phyloP scores from a whole-genome alignment of 129 eudicot genomes.

The Ambrosia trifida region DNA sequence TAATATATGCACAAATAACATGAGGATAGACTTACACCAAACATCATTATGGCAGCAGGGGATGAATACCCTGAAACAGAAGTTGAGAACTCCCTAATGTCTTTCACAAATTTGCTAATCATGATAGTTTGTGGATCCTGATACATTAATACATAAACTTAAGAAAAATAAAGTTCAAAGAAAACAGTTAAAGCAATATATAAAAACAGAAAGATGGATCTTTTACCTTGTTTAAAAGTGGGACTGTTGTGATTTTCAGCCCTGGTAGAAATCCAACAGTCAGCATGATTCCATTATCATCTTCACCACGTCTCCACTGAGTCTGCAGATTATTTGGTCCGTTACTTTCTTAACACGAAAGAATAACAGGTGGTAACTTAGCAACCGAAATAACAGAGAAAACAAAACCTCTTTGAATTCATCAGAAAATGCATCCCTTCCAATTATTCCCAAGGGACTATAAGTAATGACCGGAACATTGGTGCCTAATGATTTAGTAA shows the following conservation, averaged over 20 bases:
- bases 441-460: slow-evolving; percentile 60
- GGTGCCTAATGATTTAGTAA: slow-evolving; percentile 56
- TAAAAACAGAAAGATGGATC: neutral
- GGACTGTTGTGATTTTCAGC: slow-evolving; percentile 55
- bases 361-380: neutral
- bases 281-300: slow-evolving; percentile 55
- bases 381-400: neutral
- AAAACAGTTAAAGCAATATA: no score
- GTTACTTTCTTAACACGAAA: slow-evolving; percentile 6
- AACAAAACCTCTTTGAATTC: slow-evolving; percentile 66
- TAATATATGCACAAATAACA: neutral
- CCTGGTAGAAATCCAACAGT: slow-evolving; percentile 91
- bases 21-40: slow-evolving; percentile 53
- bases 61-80: slow-evolving; percentile 61
- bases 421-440: slow-evolving; percentile 61
- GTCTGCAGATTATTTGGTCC: slow-evolving; percentile 34
- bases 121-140: slow-evolving; percentile 35
- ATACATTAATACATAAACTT: slow-evolving; percentile 9
- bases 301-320: slow-evolving; percentile 50
- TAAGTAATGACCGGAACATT: slow-evolving; percentile 55
- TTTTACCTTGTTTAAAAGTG: slow-evolving; percentile 47
- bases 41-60: slow-evolving; percentile 78
- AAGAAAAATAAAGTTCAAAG: neutral
- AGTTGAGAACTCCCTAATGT: slow-evolving; percentile 55
- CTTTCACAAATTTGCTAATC: slow-evolving; percentile 58